Percentiles rank a stretch among this genome's conserved stretches.
phyloP scores from a whole-genome alignment of 2,329 filamentous ascomycete genomes.

The Aspergillus cejpii region DNA sequence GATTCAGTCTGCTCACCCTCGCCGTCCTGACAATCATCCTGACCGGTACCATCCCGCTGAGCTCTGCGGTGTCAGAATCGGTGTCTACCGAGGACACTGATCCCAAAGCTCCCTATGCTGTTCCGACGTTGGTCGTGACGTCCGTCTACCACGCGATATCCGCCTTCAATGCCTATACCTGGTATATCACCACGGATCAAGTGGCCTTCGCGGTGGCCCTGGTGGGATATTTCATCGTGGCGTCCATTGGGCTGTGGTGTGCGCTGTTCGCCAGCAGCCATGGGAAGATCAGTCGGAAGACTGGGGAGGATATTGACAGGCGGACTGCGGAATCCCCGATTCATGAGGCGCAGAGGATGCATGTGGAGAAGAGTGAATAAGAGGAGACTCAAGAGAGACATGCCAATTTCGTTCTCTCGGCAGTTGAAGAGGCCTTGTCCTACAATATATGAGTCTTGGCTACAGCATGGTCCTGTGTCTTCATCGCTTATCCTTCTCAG shows the following conservation, averaged over 20 bases:
- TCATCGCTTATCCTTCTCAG: not conserved
- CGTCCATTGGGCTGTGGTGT: constrained; percentile 59
- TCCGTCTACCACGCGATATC: constrained; percentile 57
- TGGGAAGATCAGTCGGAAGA: constrained; percentile 55
- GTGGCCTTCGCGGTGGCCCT: constrained; percentile 57
- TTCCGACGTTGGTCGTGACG: constrained; percentile 60
- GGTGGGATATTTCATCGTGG: constrained; percentile 51
- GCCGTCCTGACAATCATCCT: constrained; percentile 60
- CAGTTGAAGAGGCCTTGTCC: not conserved
- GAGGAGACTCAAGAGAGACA: not conserved
- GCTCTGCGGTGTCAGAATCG: constrained; percentile 40
- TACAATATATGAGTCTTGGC: not conserved
- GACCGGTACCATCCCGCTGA: constrained; percentile 63
- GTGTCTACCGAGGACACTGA: constrained; percentile 40
- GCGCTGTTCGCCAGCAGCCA: constrained; percentile 52
- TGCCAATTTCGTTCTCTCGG: constrained; percentile 4
- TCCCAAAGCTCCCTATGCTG: constrained; percentile 56
- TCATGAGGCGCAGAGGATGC: constrained; percentile 51
- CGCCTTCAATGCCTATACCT: constrained; percentile 62
- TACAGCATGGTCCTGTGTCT: not conserved
- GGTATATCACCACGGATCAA: constrained; percentile 53
- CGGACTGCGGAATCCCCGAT: constrained; percentile 61
- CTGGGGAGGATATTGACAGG: constrained; percentile 62
- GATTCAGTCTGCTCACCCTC: constrained; percentile 59
- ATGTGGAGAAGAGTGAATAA: constrained; percentile 27